A percentile compares a stretch with the other conserved stretches of the same genome.
Evolutionary conservation across 208 protist genomes (phyloP).

Genomic region (Borovskyia barvae): DNA sequence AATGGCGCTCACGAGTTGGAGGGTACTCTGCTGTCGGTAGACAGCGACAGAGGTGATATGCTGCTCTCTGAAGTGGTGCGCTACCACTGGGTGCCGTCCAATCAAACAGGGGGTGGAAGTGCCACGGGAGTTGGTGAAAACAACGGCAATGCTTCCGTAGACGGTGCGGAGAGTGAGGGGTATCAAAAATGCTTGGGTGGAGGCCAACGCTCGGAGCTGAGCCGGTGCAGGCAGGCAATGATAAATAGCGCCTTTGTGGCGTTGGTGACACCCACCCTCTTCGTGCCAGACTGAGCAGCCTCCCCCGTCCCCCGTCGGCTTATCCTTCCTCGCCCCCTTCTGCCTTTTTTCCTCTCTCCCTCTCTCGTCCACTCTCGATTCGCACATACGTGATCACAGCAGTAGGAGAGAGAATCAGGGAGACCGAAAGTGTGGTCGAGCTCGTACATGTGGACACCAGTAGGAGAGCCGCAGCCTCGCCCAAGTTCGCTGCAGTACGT

Average conservation of each 20-base stretch:
- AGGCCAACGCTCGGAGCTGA: conserved; percentile 38
- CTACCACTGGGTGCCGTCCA: conserved; percentile 34
- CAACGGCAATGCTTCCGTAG: background rate
- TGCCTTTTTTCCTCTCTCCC: too few relatives aligned
- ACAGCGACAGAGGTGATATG: conserved; percentile 69
- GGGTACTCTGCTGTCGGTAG: conserved; percentile 57
- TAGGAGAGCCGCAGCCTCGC: too few relatives aligned
- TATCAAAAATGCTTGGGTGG: conserved; percentile 26
- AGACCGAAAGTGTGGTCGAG: too few relatives aligned
- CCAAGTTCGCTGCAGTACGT: too few relatives aligned
- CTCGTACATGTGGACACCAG: too few relatives aligned
- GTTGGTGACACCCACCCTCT: conserved; percentile 62
- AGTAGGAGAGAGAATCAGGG: too few relatives aligned
- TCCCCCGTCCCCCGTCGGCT: background rate
- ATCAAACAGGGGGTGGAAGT: background rate
- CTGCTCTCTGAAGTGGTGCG: conserved; percentile 70
- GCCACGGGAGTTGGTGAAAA: background rate
- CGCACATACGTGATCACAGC: too few relatives aligned
- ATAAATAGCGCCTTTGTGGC: conserved; percentile 73
- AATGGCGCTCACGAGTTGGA: conserved; percentile 57
- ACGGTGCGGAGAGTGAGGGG: background rate
- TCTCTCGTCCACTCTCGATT: too few relatives aligned
- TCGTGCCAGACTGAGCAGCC: conserved; percentile 11
- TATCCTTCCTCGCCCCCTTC: background rate
- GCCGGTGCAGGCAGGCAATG: conserved; percentile 48